phyloP scores from a whole-genome alignment of 805 yeast genomes.

The Barnettozyma populi region DNA sequence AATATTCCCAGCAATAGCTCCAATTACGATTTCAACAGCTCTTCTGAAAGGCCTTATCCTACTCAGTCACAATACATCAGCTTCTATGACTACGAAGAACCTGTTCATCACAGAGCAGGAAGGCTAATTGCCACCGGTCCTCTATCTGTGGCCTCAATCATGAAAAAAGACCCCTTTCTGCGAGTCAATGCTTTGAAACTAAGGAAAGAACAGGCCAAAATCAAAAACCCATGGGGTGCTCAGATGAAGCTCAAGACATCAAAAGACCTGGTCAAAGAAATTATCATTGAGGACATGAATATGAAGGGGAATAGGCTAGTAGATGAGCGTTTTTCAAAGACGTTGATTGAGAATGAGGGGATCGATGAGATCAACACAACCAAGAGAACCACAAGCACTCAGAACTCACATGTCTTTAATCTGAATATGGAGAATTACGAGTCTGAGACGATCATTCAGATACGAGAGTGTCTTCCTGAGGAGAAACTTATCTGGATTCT shows the following conservation, averaged over 20 bases:
- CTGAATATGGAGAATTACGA: conserved; percentile 13
- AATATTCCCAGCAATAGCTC: not conserved
- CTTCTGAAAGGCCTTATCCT: not conserved
- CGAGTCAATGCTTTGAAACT: conserved; percentile 22
- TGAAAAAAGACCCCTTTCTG: conserved; percentile 28
- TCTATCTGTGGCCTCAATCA: conserved; percentile 24
- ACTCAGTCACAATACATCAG: conserved; percentile 16
- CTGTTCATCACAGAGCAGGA: conserved; percentile 28
- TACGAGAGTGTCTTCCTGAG: conserved; percentile 21
- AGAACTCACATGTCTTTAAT: conserved; percentile 14
- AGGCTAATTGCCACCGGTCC: conserved; percentile 30
- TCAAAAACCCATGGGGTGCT: conserved; percentile 5
- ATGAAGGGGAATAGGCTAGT: conserved; percentile 10
- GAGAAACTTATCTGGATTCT: conserved; percentile 20
- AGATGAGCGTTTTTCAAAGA: conserved; percentile 28
- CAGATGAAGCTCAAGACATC: conserved; percentile 3
- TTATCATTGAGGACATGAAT: conserved; percentile 17
- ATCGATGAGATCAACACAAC: conserved; percentile 28
- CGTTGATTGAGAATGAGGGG: conserved; percentile 33
- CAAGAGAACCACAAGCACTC: conserved; percentile 3
- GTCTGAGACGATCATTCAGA: conserved; percentile 16
- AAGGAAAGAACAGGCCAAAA: conserved; percentile 24
- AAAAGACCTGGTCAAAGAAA: conserved; percentile 17
- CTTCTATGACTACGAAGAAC: conserved; percentile 27
- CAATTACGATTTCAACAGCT: not conserved